Conservation (phyloP, 2,329 filamentous ascomycete species). For the Cordyceps fumosorosea region DNA sequence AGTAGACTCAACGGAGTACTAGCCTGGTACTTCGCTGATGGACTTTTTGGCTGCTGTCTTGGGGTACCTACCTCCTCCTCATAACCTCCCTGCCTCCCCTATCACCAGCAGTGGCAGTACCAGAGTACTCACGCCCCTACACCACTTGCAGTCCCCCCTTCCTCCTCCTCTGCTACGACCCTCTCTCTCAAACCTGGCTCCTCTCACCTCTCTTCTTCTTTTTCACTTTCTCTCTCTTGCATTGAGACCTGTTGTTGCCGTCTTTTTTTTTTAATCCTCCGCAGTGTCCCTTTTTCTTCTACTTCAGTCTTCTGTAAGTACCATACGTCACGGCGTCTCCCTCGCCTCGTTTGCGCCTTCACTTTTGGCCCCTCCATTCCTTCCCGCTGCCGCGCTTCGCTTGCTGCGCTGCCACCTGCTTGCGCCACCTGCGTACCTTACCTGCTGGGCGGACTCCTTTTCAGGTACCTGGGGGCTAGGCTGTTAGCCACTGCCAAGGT, state of each 20-base stretch:
- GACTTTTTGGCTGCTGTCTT: no score
- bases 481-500: background rate
- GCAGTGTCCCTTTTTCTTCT: background rate
- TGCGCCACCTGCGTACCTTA: constrained; percentile 10
- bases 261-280: constrained; percentile 4
- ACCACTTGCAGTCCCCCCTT: background rate
- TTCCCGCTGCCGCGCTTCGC: background rate
- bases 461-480: background rate
- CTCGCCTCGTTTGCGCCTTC: background rate
- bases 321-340: background rate
- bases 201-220: background rate
- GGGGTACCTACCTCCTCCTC: no score
- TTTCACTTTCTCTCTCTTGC: constrained; percentile 6
- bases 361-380: background rate
- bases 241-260: background rate
- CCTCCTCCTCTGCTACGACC: background rate
- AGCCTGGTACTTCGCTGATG: no score
- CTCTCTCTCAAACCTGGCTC: constrained; percentile 7
- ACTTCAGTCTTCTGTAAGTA: background rate
- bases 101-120: background rate
- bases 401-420: constrained; percentile 2
- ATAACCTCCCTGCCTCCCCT: background rate
- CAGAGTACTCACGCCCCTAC: background rate
- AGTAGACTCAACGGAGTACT: no score
- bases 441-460: background rate